Percentiles rank a stretch among this genome's conserved stretches.
phyloP scores from a whole-genome alignment of 1,139 yeast genomes.

The Yamadazyma pseudoaaseri region DNA sequence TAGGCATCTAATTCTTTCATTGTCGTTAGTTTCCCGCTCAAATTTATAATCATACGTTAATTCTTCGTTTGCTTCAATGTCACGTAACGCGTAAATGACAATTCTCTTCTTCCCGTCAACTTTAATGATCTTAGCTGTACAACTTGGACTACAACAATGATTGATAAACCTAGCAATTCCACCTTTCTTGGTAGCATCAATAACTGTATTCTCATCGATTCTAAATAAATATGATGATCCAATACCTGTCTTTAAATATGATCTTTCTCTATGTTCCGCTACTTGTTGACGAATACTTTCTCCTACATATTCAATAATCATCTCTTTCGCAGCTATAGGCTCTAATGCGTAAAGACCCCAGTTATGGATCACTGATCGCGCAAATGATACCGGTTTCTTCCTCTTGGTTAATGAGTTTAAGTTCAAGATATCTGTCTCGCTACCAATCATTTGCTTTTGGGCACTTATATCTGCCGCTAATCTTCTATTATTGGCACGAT shows the following conservation, averaged over 20 bases:
- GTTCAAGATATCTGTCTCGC: slow-evolving; percentile 78
- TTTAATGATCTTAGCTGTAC: slow-evolving; percentile 94
- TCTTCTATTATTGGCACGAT: slow-evolving; percentile 85
- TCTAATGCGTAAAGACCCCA: slow-evolving; percentile 98
- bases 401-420: slow-evolving; percentile 80
- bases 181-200: slow-evolving; percentile 97
- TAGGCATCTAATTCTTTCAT: slow-evolving; percentile 83
- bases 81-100: slow-evolving; percentile 90
- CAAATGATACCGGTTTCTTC: slow-evolving; percentile 92
- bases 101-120: slow-evolving; percentile 93
- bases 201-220: slow-evolving; percentile 90
- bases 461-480: slow-evolving; percentile 89
- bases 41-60: slow-evolving; percentile 94
- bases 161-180: slow-evolving; percentile 95
- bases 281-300: slow-evolving; percentile 92
- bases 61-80: slow-evolving; percentile 87
- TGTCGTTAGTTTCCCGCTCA: slow-evolving; percentile 88
- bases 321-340: slow-evolving; percentile 90
- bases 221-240: slow-evolving; percentile 93
- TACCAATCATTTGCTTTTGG: slow-evolving; percentile 72
- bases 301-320: slow-evolving; percentile 99
- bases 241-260: slow-evolving; percentile 85
- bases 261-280: slow-evolving; percentile 88
- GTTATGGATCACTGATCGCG: slow-evolving; percentile 93
- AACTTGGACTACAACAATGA: slow-evolving; percentile 96